Evolutionary conservation across 805 yeast species (phyloP).

Genomic region (Ogataea angusta): DNA sequence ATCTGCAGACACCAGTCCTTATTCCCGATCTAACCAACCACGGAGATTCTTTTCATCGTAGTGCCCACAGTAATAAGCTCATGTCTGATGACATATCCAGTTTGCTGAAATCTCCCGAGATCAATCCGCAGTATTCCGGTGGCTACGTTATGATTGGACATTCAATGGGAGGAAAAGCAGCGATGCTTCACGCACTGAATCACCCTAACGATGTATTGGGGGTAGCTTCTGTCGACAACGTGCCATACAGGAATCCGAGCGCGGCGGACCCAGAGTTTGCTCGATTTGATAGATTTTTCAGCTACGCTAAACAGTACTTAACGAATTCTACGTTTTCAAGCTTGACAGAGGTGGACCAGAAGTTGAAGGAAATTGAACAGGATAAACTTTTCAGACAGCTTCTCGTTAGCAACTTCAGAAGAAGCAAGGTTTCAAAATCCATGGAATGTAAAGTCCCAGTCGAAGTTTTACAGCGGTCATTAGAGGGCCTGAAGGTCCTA

Average conservation of each 20-base stretch:
- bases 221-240: constrained; percentile 74
- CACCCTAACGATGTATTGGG: constrained; percentile 56
- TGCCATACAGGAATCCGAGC: constrained; percentile 62
- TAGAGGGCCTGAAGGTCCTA: constrained; percentile 63
- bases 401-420: constrained; percentile 60
- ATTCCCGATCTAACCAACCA: constrained; percentile 83
- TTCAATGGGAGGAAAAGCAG: constrained; percentile 93
- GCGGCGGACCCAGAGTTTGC: constrained; percentile 28
- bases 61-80: constrained; percentile 66
- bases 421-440: constrained; percentile 27
- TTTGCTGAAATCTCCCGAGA: constrained; percentile 35
- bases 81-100: constrained; percentile 78
- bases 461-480: constrained; percentile 54
- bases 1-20: constrained; percentile 53
- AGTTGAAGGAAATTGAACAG: constrained; percentile 59
- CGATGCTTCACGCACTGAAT: constrained; percentile 76
- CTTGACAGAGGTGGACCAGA: constrained; percentile 52
- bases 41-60: constrained; percentile 79
- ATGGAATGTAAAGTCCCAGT: constrained; percentile 55
- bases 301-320: constrained; percentile 10
- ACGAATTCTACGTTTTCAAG: constrained; percentile 5
- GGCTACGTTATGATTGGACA: constrained; percentile 65
- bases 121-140: constrained; percentile 19
- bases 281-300: constrained; percentile 27
- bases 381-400: constrained; percentile 63